A percentile compares a stretch with the other conserved stretches of the same genome.
Conservation (phyloP, 176 grass and related monocot genomes). For the Cymbopogon citratus region DNA sequence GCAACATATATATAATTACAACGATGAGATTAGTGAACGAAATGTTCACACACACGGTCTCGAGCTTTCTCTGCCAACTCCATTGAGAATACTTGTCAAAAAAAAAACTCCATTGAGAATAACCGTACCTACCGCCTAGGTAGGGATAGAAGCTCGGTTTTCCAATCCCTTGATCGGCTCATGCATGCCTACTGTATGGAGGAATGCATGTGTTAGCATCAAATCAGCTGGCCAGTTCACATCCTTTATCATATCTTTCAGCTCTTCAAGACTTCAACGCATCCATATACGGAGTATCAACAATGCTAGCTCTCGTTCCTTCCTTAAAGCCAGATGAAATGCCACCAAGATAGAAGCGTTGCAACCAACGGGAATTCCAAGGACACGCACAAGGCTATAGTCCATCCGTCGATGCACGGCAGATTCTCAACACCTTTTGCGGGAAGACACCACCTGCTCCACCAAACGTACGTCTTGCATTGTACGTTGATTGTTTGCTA, state of each 20-base stretch:
- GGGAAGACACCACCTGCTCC: constrained; percentile 24
- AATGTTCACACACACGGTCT: neutral
- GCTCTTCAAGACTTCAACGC: constrained; percentile 1
- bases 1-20: neutral
- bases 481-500: neutral
- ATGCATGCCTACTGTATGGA: neutral
- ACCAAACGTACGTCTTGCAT: neutral
- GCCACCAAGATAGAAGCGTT: neutral
- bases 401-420: neutral
- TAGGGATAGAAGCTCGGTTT: neutral
- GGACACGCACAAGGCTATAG: neutral
- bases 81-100: neutral
- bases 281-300: neutral
- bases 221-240: constrained; percentile 9
- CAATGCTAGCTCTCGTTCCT: neutral
- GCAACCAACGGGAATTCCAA: constrained; percentile 3
- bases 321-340: constrained; percentile 1
- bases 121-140: neutral
- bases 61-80: neutral
- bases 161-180: neutral
- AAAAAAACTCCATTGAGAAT: neutral
- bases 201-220: neutral
- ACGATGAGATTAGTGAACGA: neutral
- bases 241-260: neutral
- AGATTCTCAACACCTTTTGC: neutral